A percentile compares a stretch with the other conserved stretches of the same genome.
These are phyloP conservation scores for Auricularia auricula-judae DNA, from an alignment of 768 basidiomycete species.

Conservation along the genomic window DNA sequence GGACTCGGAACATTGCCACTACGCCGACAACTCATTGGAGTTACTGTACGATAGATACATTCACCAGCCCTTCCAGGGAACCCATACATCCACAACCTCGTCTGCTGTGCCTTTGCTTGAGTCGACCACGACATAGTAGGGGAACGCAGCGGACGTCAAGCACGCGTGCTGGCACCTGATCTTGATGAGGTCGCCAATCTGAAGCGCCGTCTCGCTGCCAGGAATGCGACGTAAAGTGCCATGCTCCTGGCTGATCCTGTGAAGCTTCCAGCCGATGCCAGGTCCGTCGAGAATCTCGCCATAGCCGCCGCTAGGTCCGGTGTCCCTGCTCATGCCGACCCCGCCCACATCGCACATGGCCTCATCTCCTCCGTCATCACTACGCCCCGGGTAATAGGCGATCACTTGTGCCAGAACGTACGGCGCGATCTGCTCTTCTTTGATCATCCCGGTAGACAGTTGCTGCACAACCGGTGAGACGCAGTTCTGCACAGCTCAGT, in stretches of 20 bases:
- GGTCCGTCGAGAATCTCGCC: conserved; percentile 45
- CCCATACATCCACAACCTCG: conserved; percentile 69
- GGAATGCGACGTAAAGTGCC: conserved; percentile 39
- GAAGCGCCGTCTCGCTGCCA: neutral
- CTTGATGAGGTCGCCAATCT: conserved; percentile 40
- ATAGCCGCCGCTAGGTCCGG: conserved; percentile 57
- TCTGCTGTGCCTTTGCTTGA: conserved; percentile 38
- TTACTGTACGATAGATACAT: neutral
- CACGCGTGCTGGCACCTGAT: conserved; percentile 84
- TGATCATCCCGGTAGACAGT: conserved; percentile 58
- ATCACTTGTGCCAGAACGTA: conserved; percentile 61
- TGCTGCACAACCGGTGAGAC: conserved; percentile 24
- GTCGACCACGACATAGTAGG: conserved; percentile 81
- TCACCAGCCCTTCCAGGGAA: conserved; percentile 87
- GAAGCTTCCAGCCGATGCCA: conserved; percentile 51
- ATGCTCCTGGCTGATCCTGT: conserved; percentile 68
- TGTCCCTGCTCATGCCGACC: conserved; percentile 82
- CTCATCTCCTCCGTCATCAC: conserved; percentile 50
- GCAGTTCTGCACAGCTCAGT: neutral
- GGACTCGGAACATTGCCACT: too few species aligned
- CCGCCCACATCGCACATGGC: conserved; percentile 76
- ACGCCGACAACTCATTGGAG: too few species aligned
- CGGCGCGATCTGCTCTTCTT: conserved; percentile 46
- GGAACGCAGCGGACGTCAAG: conserved; percentile 64
- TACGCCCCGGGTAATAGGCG: conserved; percentile 69